Base-by-base conservation (phyloP, 1,284 basidiomycete genomes). In the Coniferiporia sulphurascens region DNA sequence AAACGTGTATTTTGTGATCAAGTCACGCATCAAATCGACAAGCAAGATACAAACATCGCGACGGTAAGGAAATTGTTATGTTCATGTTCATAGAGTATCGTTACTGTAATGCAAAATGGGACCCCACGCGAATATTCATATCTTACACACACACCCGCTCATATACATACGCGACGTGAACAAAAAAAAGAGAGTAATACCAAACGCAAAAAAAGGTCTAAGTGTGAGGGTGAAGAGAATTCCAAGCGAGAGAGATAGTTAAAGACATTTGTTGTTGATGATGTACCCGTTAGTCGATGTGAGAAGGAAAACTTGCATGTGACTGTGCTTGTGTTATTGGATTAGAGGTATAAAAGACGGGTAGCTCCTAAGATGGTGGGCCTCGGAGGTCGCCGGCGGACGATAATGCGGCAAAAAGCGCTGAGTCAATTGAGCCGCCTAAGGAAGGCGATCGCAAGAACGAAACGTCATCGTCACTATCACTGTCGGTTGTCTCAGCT, bases 401-500 rank as follows among this genome's bases (percentile, higher is more conserved):
- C 17, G 44, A 8, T n/a, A 46, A 17, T 9, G 17, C 17, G 9
- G 15, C 44, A 21, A n/a, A 46, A 21, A 46, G 8, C 44, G 12
- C 15, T 9, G 44, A 46, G 8, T 46, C 44, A 17, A 46, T 46
- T 21, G 44, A 46, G 4, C 15, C 15, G 44, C 15, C 12, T 17
- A 17, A n/a, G 44, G 17, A n/a, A 46, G 8, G 44, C 9, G 15
- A 19, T n/a, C 19, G 15, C 15, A 46, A 46, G 44, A 46, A 21
- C 19, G 44, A 34, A 27, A 19, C 27, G 5, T 57, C 53, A 38
- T 60, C 55, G 27, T 60, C 48, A 32, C 51, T 53, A 21, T 60
- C 54, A 38, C 46, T 54, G 51, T 63, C 58, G 44, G 63, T 58
- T 19, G 51, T 46, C 35, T 57, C 53, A 19, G 51, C 52, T 6